These are phyloP conservation scores for Mycena floridula DNA, from an alignment of 768 basidiomycete genomes.

Conservation along the genomic window DNA sequence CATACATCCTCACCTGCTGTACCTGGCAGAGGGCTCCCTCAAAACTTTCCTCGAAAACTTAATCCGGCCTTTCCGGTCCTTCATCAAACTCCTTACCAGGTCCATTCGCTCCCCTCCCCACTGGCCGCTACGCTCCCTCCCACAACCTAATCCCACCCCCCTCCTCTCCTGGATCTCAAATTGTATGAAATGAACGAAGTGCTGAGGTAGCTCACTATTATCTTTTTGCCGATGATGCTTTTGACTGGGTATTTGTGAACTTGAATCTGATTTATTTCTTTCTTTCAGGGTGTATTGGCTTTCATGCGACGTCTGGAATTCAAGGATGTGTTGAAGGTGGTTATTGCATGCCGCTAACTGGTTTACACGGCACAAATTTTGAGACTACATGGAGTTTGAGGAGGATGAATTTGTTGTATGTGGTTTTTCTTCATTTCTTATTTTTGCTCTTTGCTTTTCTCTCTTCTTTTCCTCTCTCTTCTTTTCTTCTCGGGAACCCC, in stretches of 20 bases:
- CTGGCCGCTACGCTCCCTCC: too few relatives aligned
- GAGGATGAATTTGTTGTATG: slow-evolving; percentile 42
- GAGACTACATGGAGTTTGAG: slow-evolving; percentile 40
- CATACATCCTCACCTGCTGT: too few relatives aligned
- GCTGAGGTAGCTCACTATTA: slow-evolving; percentile 67
- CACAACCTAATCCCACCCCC: slow-evolving; percentile 20
- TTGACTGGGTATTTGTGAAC: slow-evolving; percentile 71
- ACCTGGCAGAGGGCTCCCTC: too few relatives aligned
- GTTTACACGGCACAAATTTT: slow-evolving; percentile 67
- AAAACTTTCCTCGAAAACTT: too few relatives aligned
- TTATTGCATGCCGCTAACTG: not conserved
- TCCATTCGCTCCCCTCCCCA: too few relatives aligned
- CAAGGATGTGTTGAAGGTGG: too few relatives aligned
- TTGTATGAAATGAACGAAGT: slow-evolving; percentile 74
- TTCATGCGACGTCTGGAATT: too few relatives aligned
- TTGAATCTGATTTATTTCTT: slow-evolving; percentile 20
- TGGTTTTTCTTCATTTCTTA: slow-evolving; percentile 4
- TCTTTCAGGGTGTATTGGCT: not conserved
- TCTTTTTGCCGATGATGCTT: slow-evolving; percentile 64
- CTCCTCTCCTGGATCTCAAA: slow-evolving; percentile 38
- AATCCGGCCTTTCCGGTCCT: too few relatives aligned
- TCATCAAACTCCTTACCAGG: too few relatives aligned
- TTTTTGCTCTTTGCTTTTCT: not conserved
- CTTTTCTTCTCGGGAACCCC: too few relatives aligned
- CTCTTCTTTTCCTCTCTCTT: too few relatives aligned